Evolutionary conservation across 148 eudicot genomes (phyloP).

Genomic region (Chenopodium suecicum): DNA sequence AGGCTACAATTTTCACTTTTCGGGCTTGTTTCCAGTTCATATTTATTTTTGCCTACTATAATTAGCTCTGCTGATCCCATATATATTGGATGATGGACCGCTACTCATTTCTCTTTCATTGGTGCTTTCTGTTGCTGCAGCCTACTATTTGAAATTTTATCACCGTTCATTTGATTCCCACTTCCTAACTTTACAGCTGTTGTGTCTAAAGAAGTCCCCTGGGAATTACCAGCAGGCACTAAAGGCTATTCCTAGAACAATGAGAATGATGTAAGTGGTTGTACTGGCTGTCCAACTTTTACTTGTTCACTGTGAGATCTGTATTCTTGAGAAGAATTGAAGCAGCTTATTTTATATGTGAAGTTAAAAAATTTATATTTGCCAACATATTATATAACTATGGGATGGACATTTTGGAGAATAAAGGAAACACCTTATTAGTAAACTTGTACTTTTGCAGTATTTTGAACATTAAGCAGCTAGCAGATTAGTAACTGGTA

Average conservation of each 20-base stretch:
- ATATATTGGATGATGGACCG: not conserved
- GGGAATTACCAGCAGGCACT: constrained; percentile 82
- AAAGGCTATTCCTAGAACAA: constrained; percentile 84
- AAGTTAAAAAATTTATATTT: not conserved
- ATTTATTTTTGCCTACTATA: not conserved
- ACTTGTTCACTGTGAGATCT: constrained; percentile 1
- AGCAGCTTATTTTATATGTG: constrained; percentile 1
- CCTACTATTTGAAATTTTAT: not conserved
- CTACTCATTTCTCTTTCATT: not conserved
- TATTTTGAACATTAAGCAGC: not conserved
- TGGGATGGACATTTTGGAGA: not conserved
- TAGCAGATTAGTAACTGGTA: not conserved
- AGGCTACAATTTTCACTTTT: not conserved
- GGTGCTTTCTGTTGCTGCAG: not conserved
- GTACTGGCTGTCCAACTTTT: not conserved
- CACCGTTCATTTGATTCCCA: not conserved
- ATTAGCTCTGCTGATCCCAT: not conserved
- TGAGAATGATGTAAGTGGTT: constrained; percentile 92
- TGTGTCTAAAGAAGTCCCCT: constrained; percentile 71
- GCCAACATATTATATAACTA: not conserved
- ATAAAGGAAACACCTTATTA: not conserved
- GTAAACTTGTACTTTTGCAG: not conserved
- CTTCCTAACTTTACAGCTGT: constrained; percentile 51
- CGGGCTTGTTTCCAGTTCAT: not conserved
- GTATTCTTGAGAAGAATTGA: not conserved